Evolutionary conservation across 495 filamentous ascomycete species (phyloP).

Genomic region (Aspergillus nidulans): DNA sequence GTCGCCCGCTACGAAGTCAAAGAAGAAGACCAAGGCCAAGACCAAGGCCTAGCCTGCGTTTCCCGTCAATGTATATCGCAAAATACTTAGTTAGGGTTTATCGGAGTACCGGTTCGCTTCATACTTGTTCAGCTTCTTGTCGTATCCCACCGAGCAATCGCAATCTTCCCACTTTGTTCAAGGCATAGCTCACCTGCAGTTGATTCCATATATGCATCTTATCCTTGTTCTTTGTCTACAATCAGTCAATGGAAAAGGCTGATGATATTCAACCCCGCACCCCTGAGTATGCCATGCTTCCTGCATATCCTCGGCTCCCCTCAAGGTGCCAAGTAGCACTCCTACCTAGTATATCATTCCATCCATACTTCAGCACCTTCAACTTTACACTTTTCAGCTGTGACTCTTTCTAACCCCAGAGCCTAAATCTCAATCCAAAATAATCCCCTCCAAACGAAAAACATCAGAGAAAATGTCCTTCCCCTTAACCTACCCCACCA

Average conservation of each 20-base stretch:
- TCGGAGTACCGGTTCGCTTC: background rate
- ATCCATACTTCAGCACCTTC: too few species aligned
- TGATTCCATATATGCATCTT: too few species aligned
- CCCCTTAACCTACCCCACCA: slow-evolving; percentile 15
- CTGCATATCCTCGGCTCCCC: background rate
- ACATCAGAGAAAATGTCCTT: slow-evolving; percentile 35
- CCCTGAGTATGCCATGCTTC: background rate
- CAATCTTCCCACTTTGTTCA: background rate
- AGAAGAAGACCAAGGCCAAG: slow-evolving; percentile 33
- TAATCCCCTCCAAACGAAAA: background rate
- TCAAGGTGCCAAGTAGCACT: background rate
- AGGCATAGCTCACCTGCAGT: too few species aligned
- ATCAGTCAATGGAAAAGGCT: background rate
- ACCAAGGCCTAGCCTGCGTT: slow-evolving; percentile 26
- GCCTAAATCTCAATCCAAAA: background rate
- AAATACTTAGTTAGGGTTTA: background rate
- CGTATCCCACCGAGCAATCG: background rate
- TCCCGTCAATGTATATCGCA: background rate
- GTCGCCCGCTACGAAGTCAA: slow-evolving; percentile 22
- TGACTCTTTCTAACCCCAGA: background rate
- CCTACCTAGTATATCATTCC: background rate
- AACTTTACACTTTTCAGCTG: too few species aligned
- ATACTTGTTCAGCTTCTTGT: background rate
- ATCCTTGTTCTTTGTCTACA: background rate
- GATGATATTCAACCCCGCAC: background rate